Evolutionary conservation across 2,329 filamentous ascomycete species (phyloP).

Genomic region (Aspergillus sp.): DNA sequence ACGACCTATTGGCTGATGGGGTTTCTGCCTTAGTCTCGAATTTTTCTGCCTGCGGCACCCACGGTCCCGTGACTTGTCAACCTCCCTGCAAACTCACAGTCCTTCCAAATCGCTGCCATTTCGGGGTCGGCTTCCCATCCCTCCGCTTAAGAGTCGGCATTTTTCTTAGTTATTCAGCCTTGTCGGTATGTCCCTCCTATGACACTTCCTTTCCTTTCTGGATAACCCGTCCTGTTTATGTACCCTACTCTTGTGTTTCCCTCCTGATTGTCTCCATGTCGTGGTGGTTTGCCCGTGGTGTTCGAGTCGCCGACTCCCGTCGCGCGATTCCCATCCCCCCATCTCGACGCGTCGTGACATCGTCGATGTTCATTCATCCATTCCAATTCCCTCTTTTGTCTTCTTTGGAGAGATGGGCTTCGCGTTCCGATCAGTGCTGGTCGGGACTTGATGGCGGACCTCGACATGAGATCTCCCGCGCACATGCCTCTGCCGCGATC

Average conservation of each 20-base stretch:
- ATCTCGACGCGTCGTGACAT: constrained; percentile 23
- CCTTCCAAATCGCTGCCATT: constrained; percentile 35
- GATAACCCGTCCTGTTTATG: constrained; percentile 5
- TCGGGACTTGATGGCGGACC: constrained; percentile 22
- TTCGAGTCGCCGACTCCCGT: constrained; percentile 24
- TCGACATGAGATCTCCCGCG: constrained; percentile 1
- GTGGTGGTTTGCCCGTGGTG: constrained; percentile 17
- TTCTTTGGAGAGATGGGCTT: constrained; percentile 1
- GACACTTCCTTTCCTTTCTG: constrained; percentile 9
- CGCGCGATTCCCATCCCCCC: constrained; percentile 17
- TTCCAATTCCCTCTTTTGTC: background rate
- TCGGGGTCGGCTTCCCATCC: constrained; percentile 36
- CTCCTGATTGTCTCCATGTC: constrained; percentile 14
- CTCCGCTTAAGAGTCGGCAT: constrained; percentile 39
- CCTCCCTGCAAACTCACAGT: constrained; percentile 20
- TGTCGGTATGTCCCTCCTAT: constrained; percentile 39
- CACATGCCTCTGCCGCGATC: constrained; percentile 12
- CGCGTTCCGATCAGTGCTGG: constrained; percentile 18
- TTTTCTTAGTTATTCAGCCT: constrained; percentile 39
- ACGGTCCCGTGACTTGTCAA: constrained; percentile 28
- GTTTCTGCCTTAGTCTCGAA: constrained; percentile 4
- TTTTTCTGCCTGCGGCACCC: constrained; percentile 17
- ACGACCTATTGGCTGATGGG: constrained; percentile 12
- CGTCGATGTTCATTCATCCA: constrained; percentile 5
- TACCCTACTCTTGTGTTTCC: constrained; percentile 2